These are phyloP conservation scores for Lachancea mirantina DNA, from an alignment of 805 yeast genomes.

Conservation along the genomic window DNA sequence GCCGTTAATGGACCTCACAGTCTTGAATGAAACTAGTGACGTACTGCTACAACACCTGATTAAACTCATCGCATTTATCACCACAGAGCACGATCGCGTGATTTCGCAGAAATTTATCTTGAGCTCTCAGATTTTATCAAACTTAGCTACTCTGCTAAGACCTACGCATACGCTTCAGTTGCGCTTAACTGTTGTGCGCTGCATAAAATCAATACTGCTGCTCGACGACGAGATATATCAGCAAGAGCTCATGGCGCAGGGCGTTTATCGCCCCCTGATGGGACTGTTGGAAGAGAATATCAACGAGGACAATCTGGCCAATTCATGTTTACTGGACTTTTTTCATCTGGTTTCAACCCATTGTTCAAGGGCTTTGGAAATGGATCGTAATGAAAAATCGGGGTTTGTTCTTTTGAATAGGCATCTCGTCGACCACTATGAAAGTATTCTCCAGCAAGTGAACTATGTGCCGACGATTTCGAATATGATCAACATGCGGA, in stretches of 20 bases:
- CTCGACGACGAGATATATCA: constrained; percentile 58
- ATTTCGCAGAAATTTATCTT: constrained; percentile 57
- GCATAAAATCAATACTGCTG: constrained; percentile 54
- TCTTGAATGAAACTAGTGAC: constrained; percentile 28
- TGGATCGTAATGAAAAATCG: constrained; percentile 12
- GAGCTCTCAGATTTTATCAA: constrained; percentile 49
- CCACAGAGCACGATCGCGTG: constrained; percentile 52
- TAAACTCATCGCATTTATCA: constrained; percentile 62
- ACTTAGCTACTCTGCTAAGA: constrained; percentile 45
- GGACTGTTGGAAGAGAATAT: constrained; percentile 42
- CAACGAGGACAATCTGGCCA: constrained; percentile 53
- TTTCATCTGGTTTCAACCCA: constrained; percentile 39
- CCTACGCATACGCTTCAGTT: constrained; percentile 39
- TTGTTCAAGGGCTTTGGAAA: constrained; percentile 12
- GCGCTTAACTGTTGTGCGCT: constrained; percentile 60
- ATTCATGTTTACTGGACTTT: constrained; percentile 70
- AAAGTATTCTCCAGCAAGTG: constrained; percentile 27
- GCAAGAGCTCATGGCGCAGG: constrained; percentile 47
- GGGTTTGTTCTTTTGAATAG: constrained; percentile 25
- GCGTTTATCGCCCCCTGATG: constrained; percentile 45
- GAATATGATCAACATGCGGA: constrained; percentile 26
- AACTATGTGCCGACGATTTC: constrained; percentile 25
- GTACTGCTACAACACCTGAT: constrained; percentile 51
- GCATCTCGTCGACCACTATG: constrained; percentile 28
- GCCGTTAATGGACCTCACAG: constrained; percentile 36